phyloP scores from a whole-genome alignment of 2,329 filamentous ascomycete genomes.

The Hysterium pulicare region DNA sequence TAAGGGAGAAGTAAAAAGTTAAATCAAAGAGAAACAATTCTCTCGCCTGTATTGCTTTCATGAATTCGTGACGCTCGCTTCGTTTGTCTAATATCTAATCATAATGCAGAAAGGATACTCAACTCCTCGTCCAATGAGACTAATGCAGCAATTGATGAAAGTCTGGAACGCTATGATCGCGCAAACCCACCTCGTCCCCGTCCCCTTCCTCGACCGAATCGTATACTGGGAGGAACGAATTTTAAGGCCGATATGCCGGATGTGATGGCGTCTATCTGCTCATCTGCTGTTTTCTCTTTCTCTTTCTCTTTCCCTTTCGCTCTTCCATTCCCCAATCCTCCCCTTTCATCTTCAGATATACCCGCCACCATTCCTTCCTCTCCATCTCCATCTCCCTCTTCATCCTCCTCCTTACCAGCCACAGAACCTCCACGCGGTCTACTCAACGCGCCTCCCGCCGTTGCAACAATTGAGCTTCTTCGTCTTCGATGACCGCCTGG shows the following conservation, averaged over 20 bases:
- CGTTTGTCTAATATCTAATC: no score
- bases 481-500: constrained; percentile 35
- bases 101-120: no score
- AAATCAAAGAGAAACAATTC: no score
- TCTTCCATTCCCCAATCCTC: no score
- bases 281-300: constrained; percentile 29
- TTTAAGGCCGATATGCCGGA: constrained; percentile 68
- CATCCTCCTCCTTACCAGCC: background rate
- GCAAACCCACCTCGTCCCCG: constrained; percentile 3
- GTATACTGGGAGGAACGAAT: constrained; percentile 66
- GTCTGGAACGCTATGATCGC: no score
- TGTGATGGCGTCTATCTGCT: constrained; percentile 61
- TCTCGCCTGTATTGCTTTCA: no score
- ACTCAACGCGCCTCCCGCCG: constrained; percentile 6
- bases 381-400: background rate
- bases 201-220: constrained; percentile 59
- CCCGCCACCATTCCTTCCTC: background rate
- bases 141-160: no score
- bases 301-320: constrained; percentile 5
- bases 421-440: background rate
- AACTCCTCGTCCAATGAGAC: no score
- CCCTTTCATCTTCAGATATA: background rate
- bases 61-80: no score
- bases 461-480: constrained; percentile 14
- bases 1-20: no score